Evolutionary conservation across 345 rosid genomes (phyloP).

Genomic region (Salix koriyanagi): DNA sequence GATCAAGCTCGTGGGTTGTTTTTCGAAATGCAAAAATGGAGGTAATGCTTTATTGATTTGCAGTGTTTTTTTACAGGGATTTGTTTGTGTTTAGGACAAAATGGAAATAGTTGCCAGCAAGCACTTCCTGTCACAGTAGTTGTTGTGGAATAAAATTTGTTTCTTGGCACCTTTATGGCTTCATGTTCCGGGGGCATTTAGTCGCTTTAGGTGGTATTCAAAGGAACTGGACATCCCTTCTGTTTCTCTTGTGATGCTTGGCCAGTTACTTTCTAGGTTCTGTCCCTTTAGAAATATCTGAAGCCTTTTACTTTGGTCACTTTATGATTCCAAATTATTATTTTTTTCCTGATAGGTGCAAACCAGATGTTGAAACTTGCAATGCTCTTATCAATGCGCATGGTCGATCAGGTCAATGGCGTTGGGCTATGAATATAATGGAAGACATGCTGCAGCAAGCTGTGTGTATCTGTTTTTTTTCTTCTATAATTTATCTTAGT

Average conservation of each 20-base stretch:
- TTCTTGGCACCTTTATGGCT: too few species aligned
- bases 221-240: too few species aligned
- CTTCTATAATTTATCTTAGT: slow-evolving; percentile 27
- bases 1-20: slow-evolving; percentile 93
- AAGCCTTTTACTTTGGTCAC: neutral
- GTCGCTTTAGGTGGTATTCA: too few species aligned
- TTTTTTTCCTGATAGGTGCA: slow-evolving; percentile 49
- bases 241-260: too few species aligned
- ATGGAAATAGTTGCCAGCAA: too few species aligned
- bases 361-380: slow-evolving; percentile 83
- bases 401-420: slow-evolving; percentile 89
- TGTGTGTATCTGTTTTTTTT: slow-evolving; percentile 58
- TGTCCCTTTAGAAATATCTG: neutral
- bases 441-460: slow-evolving; percentile 80
- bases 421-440: slow-evolving; percentile 92
- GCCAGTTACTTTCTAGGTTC: neutral
- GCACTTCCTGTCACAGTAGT: neutral
- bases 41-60: slow-evolving; percentile 30
- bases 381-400: slow-evolving; percentile 88
- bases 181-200: too few species aligned
- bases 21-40: slow-evolving; percentile 95
- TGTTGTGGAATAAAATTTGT: too few species aligned
- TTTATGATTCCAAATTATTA: slow-evolving; percentile 3
- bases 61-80: too few species aligned
- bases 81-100: too few species aligned